Conservation (phyloP, 2,329 filamentous ascomycete species). For the Trichoderma cornu-damae region DNA sequence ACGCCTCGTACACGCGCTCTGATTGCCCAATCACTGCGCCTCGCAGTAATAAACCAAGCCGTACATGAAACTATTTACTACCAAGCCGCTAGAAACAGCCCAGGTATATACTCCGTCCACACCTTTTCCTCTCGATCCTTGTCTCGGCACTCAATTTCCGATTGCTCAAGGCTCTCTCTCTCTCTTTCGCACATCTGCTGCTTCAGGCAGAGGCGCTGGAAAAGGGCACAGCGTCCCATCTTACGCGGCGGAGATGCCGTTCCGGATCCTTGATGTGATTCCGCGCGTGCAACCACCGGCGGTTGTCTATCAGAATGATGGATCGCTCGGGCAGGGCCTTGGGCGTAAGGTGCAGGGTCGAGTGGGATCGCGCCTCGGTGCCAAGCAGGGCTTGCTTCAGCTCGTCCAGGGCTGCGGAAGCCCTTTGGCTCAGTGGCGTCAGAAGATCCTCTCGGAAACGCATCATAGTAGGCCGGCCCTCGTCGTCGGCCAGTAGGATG, state of each 20-base stretch:
- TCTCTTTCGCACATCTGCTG: background rate
- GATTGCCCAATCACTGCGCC: background rate
- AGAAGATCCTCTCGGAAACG: constrained; percentile 33
- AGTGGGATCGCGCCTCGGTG: constrained; percentile 15
- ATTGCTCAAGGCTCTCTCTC: background rate
- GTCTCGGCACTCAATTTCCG: background rate
- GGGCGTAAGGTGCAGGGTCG: constrained; percentile 27
- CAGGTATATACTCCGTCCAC: background rate
- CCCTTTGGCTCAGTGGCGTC: constrained; percentile 25
- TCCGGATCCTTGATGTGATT: constrained; percentile 31
- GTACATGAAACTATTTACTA: background rate
- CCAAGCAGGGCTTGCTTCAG: constrained; percentile 23
- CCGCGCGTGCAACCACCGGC: constrained; percentile 34
- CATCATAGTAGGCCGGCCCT: constrained; percentile 22
- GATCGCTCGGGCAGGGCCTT: constrained; percentile 26
- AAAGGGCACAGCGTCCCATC: constrained; percentile 32
- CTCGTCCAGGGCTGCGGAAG: constrained; percentile 24
- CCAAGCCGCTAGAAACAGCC: background rate
- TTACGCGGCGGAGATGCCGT: constrained; percentile 33
- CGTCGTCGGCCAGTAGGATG: constrained; percentile 20
- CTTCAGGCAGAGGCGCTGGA: background rate
- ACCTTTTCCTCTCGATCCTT: background rate
- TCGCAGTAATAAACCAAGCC: background rate
- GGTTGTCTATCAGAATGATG: constrained; percentile 34
- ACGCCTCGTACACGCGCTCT: background rate